These are phyloP conservation scores for Vitis amurensis DNA, from an alignment of 164 flowering plant species.

Conservation along the genomic window DNA sequence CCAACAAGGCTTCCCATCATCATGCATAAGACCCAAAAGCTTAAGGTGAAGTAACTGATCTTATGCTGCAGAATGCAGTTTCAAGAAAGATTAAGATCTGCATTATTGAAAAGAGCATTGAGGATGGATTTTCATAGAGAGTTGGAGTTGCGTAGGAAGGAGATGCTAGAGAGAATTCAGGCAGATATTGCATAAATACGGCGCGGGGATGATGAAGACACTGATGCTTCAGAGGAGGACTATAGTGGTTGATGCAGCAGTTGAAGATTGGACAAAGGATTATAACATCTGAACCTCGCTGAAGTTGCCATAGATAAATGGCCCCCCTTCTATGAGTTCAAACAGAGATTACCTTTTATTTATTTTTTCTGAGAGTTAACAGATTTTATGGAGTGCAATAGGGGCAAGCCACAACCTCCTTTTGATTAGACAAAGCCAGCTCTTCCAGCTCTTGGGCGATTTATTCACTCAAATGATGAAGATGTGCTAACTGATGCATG, in stretches of 20 bases:
- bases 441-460: constrained; percentile 9
- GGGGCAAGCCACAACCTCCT: no score
- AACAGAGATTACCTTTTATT: no score
- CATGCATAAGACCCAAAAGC: constrained; percentile 76
- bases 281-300: no score
- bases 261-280: no score
- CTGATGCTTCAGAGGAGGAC: constrained; percentile 30
- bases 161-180: constrained; percentile 34
- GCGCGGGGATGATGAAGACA: constrained; percentile 28
- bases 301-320: no score
- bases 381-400: no score
- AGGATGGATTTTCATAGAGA: constrained; percentile 30
- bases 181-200: constrained; percentile 34
- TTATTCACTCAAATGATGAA: constrained; percentile 10
- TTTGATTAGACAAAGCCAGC: constrained; percentile 3
- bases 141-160: constrained; percentile 46
- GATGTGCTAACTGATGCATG: constrained; percentile 8
- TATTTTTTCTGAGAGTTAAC: no score
- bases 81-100: no score
- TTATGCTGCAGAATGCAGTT: no score
- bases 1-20: constrained; percentile 60
- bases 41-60: constrained; percentile 26
- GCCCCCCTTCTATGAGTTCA: no score
- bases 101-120: constrained; percentile 2
- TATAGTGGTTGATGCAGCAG: constrained; percentile 28